Conservation (phyloP, 2,329 filamentous ascomycete species). For the Exophiala phaeomuriformis region DNA sequence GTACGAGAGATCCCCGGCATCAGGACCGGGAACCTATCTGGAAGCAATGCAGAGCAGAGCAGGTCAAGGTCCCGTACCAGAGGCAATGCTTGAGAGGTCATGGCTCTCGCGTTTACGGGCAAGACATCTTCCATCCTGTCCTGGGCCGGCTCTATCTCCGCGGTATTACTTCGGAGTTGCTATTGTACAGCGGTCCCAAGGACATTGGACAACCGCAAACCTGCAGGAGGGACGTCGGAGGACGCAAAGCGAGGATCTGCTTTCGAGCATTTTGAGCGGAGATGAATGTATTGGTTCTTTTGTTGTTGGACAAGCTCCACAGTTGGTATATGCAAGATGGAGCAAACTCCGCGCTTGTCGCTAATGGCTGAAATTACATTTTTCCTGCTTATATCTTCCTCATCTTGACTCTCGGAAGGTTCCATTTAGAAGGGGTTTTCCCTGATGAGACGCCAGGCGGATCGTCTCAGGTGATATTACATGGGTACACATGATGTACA, state of each 20-base stretch:
- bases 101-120: background rate
- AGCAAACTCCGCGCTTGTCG: slow-evolving; percentile 8
- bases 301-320: slow-evolving; percentile 12
- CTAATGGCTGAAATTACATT: slow-evolving; percentile 13
- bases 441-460: background rate
- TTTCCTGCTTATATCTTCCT: slow-evolving; percentile 1
- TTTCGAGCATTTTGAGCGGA: slow-evolving; percentile 13
- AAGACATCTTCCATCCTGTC: too few species aligned
- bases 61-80: slow-evolving; percentile 16
- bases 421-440: background rate
- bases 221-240: too few species aligned
- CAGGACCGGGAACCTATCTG: background rate
- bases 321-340: slow-evolving; percentile 14
- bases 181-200: too few species aligned
- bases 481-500: slow-evolving; percentile 23
- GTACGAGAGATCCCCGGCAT: slow-evolving; percentile 8
- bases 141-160: background rate
- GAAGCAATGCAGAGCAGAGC: background rate
- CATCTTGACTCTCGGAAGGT: background rate
- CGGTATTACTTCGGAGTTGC: background rate
- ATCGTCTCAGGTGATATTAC: background rate
- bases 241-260: background rate
- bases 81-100: slow-evolving; percentile 3
- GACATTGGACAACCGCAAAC: too few species aligned
- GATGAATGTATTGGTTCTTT: slow-evolving; percentile 15